Conservation (phyloP, 2,329 filamentous ascomycete species). For the Cladophialophora carrionii region DNA sequence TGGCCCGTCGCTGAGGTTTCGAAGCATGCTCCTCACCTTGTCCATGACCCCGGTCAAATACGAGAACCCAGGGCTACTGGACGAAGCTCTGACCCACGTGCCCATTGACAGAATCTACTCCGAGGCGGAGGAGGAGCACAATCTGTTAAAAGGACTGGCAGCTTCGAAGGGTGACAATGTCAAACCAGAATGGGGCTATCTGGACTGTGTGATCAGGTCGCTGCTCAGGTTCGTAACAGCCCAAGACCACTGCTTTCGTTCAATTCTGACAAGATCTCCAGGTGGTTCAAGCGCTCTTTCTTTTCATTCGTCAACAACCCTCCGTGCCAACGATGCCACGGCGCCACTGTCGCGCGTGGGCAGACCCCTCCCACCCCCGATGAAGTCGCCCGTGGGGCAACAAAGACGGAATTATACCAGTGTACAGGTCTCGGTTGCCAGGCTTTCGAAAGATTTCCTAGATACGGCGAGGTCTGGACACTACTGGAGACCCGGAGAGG, state of each 20-base stretch:
- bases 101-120: constrained; percentile 89
- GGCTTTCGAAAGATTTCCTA: constrained; percentile 83
- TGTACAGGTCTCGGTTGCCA: constrained; percentile 78
- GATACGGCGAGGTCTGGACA: constrained; percentile 94
- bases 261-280: constrained; percentile 43
- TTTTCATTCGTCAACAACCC: constrained; percentile 98
- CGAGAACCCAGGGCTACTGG: constrained; percentile 91
- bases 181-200: constrained; percentile 91
- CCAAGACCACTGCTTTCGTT: constrained; percentile 16
- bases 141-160: constrained; percentile 84
- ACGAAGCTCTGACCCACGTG: constrained; percentile 85
- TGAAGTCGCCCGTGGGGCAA: constrained; percentile 83
- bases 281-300: constrained; percentile 95
- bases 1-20: constrained; percentile 70
- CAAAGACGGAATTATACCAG: constrained; percentile 84
- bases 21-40: constrained; percentile 80
- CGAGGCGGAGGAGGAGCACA: constrained; percentile 90
- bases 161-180: constrained; percentile 80
- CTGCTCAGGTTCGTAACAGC: constrained; percentile 69
- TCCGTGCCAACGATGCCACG: constrained; percentile 76
- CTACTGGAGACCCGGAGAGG: constrained; percentile 83
- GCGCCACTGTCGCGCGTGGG: constrained; percentile 79
- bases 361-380: constrained; percentile 84
- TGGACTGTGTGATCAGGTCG: constrained; percentile 91
- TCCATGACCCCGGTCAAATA: constrained; percentile 90